These are phyloP conservation scores for Suillus paluster DNA, from an alignment of 768 basidiomycete genomes.

Conservation along the genomic window DNA sequence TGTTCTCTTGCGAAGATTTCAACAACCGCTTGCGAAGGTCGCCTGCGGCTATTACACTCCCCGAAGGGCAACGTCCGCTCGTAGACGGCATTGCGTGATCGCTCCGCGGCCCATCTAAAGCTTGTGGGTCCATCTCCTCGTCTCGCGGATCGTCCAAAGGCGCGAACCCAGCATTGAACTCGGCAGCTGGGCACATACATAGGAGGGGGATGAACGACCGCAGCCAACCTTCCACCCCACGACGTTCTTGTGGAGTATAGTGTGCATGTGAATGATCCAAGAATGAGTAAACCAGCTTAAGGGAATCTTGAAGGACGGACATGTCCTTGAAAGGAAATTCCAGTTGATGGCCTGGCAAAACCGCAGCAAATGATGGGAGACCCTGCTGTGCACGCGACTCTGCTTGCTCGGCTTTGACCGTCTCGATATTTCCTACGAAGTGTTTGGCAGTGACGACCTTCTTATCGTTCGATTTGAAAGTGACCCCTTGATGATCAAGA, in stretches of 20 bases:
- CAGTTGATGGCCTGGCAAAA: conserved; percentile 69
- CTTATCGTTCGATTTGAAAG: conserved; percentile 96
- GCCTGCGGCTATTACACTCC: conserved; percentile 56
- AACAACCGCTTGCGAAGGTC: conserved; percentile 84
- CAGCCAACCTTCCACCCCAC: conserved; percentile 84
- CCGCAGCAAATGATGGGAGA: conserved; percentile 45
- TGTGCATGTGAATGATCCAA: conserved; percentile 83
- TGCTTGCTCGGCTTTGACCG: conserved; percentile 62
- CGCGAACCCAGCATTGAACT: conserved; percentile 67
- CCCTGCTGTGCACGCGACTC: conserved; percentile 33
- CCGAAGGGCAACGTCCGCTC: conserved; percentile 46
- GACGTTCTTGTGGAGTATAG: conserved; percentile 78
- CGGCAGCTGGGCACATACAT: conserved; percentile 68
- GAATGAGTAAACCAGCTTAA: conserved; percentile 90
- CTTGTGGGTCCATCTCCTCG: conserved; percentile 35
- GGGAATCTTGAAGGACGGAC: conserved; percentile 81
- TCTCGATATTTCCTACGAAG: conserved; percentile 82
- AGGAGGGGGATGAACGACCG: conserved; percentile 83
- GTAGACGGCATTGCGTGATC: conserved; percentile 47
- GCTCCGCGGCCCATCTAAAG: conserved; percentile 19
- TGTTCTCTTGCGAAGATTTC: conserved; percentile 70
- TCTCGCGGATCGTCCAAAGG: conserved; percentile 54
- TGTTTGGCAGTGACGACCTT: conserved; percentile 84
- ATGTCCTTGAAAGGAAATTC: conserved; percentile 80
- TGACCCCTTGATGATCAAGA: conserved; percentile 93